Base-by-base conservation (phyloP, 2,329 filamentous ascomycete species). In the Metarhizium sp. region DNA sequence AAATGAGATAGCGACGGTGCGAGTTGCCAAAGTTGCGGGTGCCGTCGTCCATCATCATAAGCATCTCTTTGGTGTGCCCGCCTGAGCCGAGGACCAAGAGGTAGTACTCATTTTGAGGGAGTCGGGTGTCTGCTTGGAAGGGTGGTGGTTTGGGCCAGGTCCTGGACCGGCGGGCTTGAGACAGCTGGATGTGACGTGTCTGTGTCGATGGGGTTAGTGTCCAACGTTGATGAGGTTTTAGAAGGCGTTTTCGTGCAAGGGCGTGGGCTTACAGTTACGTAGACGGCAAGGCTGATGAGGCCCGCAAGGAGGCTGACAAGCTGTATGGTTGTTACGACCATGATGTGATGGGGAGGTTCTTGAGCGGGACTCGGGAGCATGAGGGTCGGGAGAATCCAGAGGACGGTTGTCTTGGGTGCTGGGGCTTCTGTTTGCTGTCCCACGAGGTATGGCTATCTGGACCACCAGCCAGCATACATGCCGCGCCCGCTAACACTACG, bases 41-140 rank as follows among this genome's bases (percentile, higher is more conserved):
- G 61, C 79, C 80, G 61, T 77, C 74, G 55, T 77, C 75, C 62
- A 99, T 82, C 75, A 96, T 88, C 65, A 87, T 84, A 59, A 96
- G 78, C 88, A 99, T 95, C 71, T 99, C 94, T 50, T 90, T 86
- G 0, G 94, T 96, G 72, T 99, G 94, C 1, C 94, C 94, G 36
- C 94, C 94, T 2, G 89, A 95, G 53, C 94, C 94, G 29, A 97
- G 86, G 30, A 97, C 85, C 59, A 95, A 81, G 36, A 95, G 76
- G 54, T 91, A 75, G 69, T 92, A 80, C 30, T 72, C 71, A 3
- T 47, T 30, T 14, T 43, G 16, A 10, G 47, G n/a, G 30, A 7
- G 4, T 8, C 10, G n/a, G 40, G 40, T 16, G 18, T 18, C 34
- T 30, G 43, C 18, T 14, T 6, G 30, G 16, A 29, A 34, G 7